Base-by-base conservation (phyloP, 2,329 filamentous ascomycete genomes). In the Geosmithia putterillii region DNA sequence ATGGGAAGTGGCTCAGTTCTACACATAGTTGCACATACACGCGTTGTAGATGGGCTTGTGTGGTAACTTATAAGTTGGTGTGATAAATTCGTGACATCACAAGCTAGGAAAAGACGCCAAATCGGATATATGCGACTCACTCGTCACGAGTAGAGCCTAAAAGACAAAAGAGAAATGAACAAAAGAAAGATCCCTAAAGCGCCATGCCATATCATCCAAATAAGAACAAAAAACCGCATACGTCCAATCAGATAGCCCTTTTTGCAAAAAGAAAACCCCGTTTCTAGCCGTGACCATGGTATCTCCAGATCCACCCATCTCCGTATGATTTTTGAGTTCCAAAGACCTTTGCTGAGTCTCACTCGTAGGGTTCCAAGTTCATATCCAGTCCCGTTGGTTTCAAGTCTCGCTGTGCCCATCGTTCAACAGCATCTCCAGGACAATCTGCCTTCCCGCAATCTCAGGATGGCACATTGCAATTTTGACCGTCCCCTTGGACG, bases 381-480 rank as follows among this genome's bases (percentile, higher is more conserved):
- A 8, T 9, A 37, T 37, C 10, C 4, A 8, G 14, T 20, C 4
- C 22, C n/a, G 10, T 10, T n/a, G 8, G 12, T 15, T 17, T 14
- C 10, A 42, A 12, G n/a, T 35, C 19, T 42, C 41, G 17, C 41
- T 60, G 50, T 90, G 83, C 6, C 86, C 89, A 55, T 94, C 86
- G 60, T 96, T 96, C 52, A 96, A 74, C 50, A 95, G 66, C 73
- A 98, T 73, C 66, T 98, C 92, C 49, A 96, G 70, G 49, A 98
- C 81, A 50, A 98, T 80, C 67, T 95, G 89, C 56, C 80, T 82
- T 42, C 84, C 80, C 46, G 86, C 76, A 49, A 84, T 71, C 63
- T 94, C 86, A 1, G 92, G 92, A 66, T 98, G 92, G 56, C 87
- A 86, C 86, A 98, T 89, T 54, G 82, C 83, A 52, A 98, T 78